These are phyloP conservation scores for Fraxinus excelsior DNA, from an alignment of 257 asterid genomes.

Conservation along the genomic window DNA sequence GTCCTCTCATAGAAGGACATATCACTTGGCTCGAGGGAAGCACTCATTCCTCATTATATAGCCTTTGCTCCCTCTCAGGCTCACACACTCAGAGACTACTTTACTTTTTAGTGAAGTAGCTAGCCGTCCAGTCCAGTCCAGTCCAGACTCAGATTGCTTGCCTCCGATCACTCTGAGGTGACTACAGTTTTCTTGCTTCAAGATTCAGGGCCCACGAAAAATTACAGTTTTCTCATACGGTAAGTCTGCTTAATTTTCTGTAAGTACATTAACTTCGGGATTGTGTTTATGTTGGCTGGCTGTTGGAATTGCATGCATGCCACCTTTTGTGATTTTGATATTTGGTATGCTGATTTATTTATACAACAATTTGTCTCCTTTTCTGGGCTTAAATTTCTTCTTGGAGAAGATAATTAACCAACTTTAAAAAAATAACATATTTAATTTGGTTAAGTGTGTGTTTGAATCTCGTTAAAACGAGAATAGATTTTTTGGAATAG, in stretches of 20 bases:
- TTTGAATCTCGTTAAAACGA: too few species aligned
- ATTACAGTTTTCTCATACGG: not conserved
- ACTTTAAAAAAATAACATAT: too few species aligned
- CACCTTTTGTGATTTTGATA: too few species aligned
- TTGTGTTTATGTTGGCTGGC: not conserved
- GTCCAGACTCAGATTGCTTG: too few species aligned
- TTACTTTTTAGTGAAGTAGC: not conserved
- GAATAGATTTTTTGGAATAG: too few species aligned
- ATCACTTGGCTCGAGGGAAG: not conserved
- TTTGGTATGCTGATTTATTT: not conserved
- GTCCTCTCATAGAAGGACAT: not conserved
- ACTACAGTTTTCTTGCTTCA: not conserved
- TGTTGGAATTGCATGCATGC: not conserved
- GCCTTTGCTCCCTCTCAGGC: not conserved
- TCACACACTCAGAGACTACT: not conserved
- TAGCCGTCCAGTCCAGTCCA: too few species aligned
- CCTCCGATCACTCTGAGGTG: too few species aligned
- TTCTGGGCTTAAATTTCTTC: too few species aligned
- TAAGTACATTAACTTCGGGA: not conserved
- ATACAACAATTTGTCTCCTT: too few species aligned
- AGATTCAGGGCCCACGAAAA: not conserved
- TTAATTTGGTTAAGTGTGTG: not conserved
- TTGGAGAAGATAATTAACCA: too few species aligned
- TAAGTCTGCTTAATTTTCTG: not conserved
- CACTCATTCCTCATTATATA: not conserved